Evolutionary conservation across 257 asterid species (phyloP).

Genomic region (Vinca minor): DNA sequence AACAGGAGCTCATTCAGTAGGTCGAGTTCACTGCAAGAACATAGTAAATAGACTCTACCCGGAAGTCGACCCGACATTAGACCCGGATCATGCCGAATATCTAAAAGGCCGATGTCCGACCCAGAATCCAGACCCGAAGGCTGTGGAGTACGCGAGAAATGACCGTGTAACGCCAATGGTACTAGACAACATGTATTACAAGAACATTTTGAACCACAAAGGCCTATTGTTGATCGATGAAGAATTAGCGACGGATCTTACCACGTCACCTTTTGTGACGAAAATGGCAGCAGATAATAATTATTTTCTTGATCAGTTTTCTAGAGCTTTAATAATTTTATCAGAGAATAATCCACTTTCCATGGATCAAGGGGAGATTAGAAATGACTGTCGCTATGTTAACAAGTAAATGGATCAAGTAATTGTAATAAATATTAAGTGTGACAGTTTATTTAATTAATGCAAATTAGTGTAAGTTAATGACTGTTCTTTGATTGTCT

Average conservation of each 20-base stretch:
- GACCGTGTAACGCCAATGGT: conserved; percentile 55
- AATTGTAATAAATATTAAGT: not conserved
- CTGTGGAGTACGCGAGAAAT: conserved; percentile 47
- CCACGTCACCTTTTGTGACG: conserved; percentile 51
- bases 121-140: conserved; percentile 38
- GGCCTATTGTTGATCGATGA: conserved; percentile 53
- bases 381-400: conserved; percentile 53
- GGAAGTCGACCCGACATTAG: conserved; percentile 46
- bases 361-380: conserved; percentile 55
- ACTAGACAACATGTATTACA: conserved; percentile 64
- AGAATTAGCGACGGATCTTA: conserved; percentile 45
- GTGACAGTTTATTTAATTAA: not conserved
- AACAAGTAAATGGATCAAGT: conserved; percentile 27
- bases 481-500: not conserved
- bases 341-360: conserved; percentile 66
- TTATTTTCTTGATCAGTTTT: conserved; percentile 56
- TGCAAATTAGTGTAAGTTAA: not conserved
- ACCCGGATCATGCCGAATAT: conserved; percentile 41
- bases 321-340: conserved; percentile 43
- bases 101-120: conserved; percentile 62
- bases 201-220: conserved; percentile 43
- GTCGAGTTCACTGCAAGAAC: conserved; percentile 66
- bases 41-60: conserved; percentile 68
- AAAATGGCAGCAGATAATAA: conserved; percentile 70
- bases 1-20: conserved; percentile 61